phyloP scores from a whole-genome alignment of 208 protist genomes.

The Leptomonas pyrrhocoris region DNA sequence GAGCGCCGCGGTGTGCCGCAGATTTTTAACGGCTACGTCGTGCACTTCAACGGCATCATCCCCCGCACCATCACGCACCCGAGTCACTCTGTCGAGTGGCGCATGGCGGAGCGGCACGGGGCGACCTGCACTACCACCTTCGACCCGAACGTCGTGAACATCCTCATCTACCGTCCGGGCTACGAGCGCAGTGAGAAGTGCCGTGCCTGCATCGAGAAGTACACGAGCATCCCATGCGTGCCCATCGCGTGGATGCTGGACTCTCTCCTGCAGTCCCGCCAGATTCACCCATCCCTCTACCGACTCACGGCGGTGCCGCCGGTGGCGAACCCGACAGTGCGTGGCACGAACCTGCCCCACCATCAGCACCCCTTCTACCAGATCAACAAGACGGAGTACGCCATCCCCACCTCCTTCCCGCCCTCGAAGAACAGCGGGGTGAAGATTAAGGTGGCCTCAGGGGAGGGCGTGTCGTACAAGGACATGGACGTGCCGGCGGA shows the following conservation, averaged over 20 bases:
- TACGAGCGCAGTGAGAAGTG: conserved; percentile 93
- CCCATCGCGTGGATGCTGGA: conserved; percentile 90
- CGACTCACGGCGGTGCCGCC: conserved; percentile 68
- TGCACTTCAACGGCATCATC: conserved; percentile 93
- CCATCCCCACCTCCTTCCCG: conserved; percentile 74
- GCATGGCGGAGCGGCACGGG: conserved; percentile 90
- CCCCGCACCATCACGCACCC: conserved; percentile 81
- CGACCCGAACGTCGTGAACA: conserved; percentile 60
- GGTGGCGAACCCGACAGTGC: conserved; percentile 73
- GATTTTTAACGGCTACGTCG: conserved; percentile 79
- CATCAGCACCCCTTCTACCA: conserved; percentile 88
- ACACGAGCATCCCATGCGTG: conserved; percentile 58
- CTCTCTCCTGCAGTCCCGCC: conserved; percentile 86
- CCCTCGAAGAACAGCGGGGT: conserved; percentile 16
- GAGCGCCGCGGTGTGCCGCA: conserved; percentile 76
- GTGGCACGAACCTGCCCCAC: conserved; percentile 71
- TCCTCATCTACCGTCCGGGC: conserved; percentile 83
- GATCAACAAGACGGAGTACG: conserved; percentile 83
- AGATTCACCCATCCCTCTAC: conserved; percentile 81
- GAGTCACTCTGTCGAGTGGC: conserved; percentile 89
- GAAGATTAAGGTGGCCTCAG: conserved; percentile 21
- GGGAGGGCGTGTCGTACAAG: conserved; percentile 30
- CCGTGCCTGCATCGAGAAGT: conserved; percentile 64
- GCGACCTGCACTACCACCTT: conserved; percentile 69
- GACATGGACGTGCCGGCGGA: conserved; percentile 21